Evolutionary conservation across 2,329 filamentous ascomycete species (phyloP).

Genomic region (Graphilbum sp.): DNA sequence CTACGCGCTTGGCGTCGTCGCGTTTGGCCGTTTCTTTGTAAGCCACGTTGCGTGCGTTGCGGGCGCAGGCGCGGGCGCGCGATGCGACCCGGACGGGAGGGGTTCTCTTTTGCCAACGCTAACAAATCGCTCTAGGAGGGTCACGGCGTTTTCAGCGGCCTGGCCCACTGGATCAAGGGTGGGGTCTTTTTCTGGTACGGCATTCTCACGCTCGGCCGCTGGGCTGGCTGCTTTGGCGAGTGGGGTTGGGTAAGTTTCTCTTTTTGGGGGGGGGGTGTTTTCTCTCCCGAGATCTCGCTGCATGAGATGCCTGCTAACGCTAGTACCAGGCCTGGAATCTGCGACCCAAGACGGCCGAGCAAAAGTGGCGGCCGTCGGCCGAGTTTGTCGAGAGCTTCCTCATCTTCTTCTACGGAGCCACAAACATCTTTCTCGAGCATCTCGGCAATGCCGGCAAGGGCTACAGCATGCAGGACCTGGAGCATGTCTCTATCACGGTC

Average conservation of each 20-base stretch:
- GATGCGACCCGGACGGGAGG: slow-evolving; percentile 10
- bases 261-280: too few species aligned
- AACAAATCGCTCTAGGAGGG: slow-evolving; percentile 37
- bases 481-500: slow-evolving; percentile 83
- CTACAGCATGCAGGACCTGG: slow-evolving; percentile 69
- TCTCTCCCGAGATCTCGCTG: too few species aligned
- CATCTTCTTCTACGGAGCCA: slow-evolving; percentile 78
- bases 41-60: too few species aligned
- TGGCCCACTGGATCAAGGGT: slow-evolving; percentile 90
- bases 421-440: slow-evolving; percentile 87
- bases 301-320: not conserved
- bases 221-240: slow-evolving; percentile 79
- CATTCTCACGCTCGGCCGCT: slow-evolving; percentile 70
- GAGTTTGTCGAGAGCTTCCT: slow-evolving; percentile 83
- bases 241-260: slow-evolving; percentile 54
- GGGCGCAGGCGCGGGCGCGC: too few species aligned
- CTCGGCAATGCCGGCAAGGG: slow-evolving; percentile 50
- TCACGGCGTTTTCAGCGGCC: slow-evolving; percentile 56
- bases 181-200: slow-evolving; percentile 93
- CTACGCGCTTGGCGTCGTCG: slow-evolving; percentile 54
- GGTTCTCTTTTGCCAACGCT: too few species aligned
- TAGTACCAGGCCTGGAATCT: slow-evolving; percentile 61
- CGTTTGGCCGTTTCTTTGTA: slow-evolving; percentile 74
- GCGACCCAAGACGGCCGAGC: slow-evolving; percentile 40
- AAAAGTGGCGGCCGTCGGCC: slow-evolving; percentile 57